These are phyloP conservation scores for Aspergillus latus DNA, from an alignment of 2,329 filamentous ascomycete genomes.

Conservation along the genomic window DNA sequence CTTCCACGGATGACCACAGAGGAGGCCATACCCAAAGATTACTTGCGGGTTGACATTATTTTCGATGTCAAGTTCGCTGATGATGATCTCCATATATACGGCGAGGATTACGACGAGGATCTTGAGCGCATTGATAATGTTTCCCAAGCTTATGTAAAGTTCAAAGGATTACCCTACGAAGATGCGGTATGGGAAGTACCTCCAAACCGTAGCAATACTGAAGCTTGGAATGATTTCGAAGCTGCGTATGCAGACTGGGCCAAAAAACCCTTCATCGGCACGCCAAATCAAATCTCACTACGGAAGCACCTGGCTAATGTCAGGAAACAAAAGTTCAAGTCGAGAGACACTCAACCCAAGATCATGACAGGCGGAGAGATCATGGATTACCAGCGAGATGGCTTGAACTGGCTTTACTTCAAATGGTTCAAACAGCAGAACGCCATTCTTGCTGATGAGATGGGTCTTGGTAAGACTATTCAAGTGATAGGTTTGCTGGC, in stretches of 20 bases:
- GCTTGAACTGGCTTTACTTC: slow-evolving; percentile 91
- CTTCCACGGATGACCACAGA: slow-evolving; percentile 68
- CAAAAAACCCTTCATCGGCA: slow-evolving; percentile 70
- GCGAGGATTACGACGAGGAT: slow-evolving; percentile 67
- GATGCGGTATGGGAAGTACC: slow-evolving; percentile 88
- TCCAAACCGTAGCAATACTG: slow-evolving; percentile 60
- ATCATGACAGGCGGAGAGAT: slow-evolving; percentile 74
- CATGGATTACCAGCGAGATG: slow-evolving; percentile 92
- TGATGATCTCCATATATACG: slow-evolving; percentile 37
- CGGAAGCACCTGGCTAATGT: slow-evolving; percentile 67
- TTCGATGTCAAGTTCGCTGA: slow-evolving; percentile 72
- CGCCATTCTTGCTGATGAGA: slow-evolving; percentile 92
- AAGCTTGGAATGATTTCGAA: slow-evolving; percentile 75
- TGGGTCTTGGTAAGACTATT: slow-evolving; percentile 97
- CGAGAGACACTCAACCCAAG: slow-evolving; percentile 67
- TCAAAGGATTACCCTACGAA: slow-evolving; percentile 86
- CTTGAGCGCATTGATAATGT: slow-evolving; percentile 71
- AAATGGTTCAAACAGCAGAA: slow-evolving; percentile 82
- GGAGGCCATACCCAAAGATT: slow-evolving; percentile 86
- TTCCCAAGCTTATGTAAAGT: slow-evolving; percentile 77
- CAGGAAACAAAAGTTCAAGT: slow-evolving; percentile 68
- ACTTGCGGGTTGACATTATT: slow-evolving; percentile 81
- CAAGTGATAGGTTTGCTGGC: slow-evolving; percentile 84
- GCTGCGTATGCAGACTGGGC: slow-evolving; percentile 85
- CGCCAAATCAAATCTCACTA: slow-evolving; percentile 56